Evolutionary conservation across 495 filamentous ascomycete genomes (phyloP).

Genomic region (Podospora appendiculata): DNA sequence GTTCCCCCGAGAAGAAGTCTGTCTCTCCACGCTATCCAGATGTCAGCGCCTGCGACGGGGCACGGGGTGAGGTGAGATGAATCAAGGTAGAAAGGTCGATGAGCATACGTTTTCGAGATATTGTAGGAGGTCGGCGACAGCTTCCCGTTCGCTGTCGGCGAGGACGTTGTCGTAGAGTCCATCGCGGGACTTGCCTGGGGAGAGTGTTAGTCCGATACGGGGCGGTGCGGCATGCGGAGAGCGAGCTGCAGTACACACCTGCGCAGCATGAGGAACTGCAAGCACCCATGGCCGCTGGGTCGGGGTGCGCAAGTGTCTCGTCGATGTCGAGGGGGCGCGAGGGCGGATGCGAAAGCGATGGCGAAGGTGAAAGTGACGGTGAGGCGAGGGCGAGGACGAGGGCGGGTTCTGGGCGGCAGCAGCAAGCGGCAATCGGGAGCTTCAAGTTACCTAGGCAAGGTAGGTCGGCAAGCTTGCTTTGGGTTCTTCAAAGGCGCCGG

Average conservation of each 20-base stretch:
- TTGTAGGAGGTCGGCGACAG: constrained; percentile 88
- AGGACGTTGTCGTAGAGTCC: constrained; percentile 92
- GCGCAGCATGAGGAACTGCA: constrained; percentile 34
- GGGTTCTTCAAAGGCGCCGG: constrained; percentile 3
- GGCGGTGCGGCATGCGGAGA: not conserved
- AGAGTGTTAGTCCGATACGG: constrained; percentile 4
- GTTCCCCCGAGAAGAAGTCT: constrained; percentile 96
- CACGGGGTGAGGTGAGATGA: not conserved
- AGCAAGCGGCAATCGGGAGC: too few relatives aligned
- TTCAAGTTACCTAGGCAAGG: too few relatives aligned
- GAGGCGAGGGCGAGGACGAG: not conserved
- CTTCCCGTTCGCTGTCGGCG: constrained; percentile 93
- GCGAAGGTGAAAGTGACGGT: too few relatives aligned
- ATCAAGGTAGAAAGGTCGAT: not conserved
- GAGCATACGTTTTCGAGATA: constrained; percentile 86
- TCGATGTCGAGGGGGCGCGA: constrained; percentile 3
- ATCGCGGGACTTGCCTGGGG: constrained; percentile 77
- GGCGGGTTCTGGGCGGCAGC: not conserved
- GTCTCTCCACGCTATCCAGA: constrained; percentile 71
- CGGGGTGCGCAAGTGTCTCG: constrained; percentile 1
- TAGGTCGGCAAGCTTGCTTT: not conserved
- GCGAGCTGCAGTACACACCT: constrained; percentile 16
- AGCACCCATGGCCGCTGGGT: constrained; percentile 29
- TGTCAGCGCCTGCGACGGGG: constrained; percentile 12
- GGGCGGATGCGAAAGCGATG: not conserved